Base-by-base conservation (phyloP, 2,329 filamentous ascomycete species). In the Passalora sequoiae region DNA sequence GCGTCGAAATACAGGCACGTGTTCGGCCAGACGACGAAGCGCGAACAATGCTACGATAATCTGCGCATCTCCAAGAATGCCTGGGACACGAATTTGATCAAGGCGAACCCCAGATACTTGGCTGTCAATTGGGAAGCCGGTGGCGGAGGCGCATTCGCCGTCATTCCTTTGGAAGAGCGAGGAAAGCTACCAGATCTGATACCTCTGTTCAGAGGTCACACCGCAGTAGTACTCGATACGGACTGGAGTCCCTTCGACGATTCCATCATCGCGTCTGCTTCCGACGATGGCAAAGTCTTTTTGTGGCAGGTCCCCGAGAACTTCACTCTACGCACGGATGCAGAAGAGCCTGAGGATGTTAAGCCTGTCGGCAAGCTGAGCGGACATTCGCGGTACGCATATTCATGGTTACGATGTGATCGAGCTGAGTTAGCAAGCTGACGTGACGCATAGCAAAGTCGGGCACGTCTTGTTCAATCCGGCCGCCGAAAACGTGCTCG, bases 181-280 rank as follows among this genome's bases (percentile, higher is more conserved):
- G 92, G 92, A 53, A 89, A 92, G 69, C 70, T 94, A 41, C 92
- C 92, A 38, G 92, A 97, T 65, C 83, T 86, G 62, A 85, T 98
- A 58, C 92, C 92, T 49, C 76, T 98, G 60, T 98, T 97, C 69
- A 84, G 92, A 58, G 92, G 92, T 48, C 92, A 98, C 69, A 98
- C 92, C 31, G 89, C 89, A 38, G 83, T 91, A 47, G 92, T 98
- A 39, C 78, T 98, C 63, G 92, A 98, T 69, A 97, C 91, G 55
- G 92, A 98, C 74, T 98, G 91, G 91, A 91, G 89, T 67, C 92
- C 92, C 16, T 97, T 97, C 74, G 89, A 98, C 71, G 91, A 98
- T 67, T 83, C 80, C 49, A 70, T 98, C 59, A 82, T 98, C 62
- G 88, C 91, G 13, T 98, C 92, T 37, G 89, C 85, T 46, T 95